Evolutionary conservation across 2,329 filamentous ascomycete genomes (phyloP).

Genomic region (Sporothrix curviconia): DNA sequence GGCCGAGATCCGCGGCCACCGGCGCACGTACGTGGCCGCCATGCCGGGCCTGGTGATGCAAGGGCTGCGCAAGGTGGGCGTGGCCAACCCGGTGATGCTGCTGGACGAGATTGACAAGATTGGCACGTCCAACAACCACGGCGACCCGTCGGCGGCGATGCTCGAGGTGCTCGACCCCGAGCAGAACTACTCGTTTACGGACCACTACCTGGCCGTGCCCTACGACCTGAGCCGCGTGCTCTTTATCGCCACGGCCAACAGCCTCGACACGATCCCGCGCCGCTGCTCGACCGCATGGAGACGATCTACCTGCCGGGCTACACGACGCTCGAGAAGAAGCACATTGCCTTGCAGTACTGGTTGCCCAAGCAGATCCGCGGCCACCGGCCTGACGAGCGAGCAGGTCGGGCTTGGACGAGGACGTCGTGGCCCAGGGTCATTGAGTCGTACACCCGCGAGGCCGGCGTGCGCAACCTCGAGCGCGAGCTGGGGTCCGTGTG

Average conservation of each 20-base stretch:
- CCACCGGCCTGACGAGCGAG: slow-evolving; percentile 73
- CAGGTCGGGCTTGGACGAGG: slow-evolving; percentile 71
- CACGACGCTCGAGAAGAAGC: slow-evolving; percentile 92
- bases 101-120: slow-evolving; percentile 98
- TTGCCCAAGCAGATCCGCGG: slow-evolving; percentile 90
- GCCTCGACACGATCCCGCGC: slow-evolving; percentile 91
- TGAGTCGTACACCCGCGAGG: slow-evolving; percentile 91
- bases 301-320: slow-evolving; percentile 90
- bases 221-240: slow-evolving; percentile 94
- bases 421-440: slow-evolving; percentile 93
- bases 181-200: slow-evolving; percentile 89
- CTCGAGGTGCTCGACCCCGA: slow-evolving; percentile 95
- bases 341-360: slow-evolving; percentile 89
- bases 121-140: slow-evolving; percentile 82
- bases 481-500: slow-evolving; percentile 93
- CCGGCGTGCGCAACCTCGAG: slow-evolving; percentile 91
- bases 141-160: slow-evolving; percentile 95
- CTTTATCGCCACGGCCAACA: slow-evolving; percentile 96
- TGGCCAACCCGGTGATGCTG: slow-evolving; percentile 89
- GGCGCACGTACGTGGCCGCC: slow-evolving; percentile 94
- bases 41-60: slow-evolving; percentile 96
- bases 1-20: slow-evolving; percentile 91
- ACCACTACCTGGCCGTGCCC: slow-evolving; percentile 94
- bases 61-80: slow-evolving; percentile 89
- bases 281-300: slow-evolving; percentile 93